Base-by-base conservation (phyloP, 2,329 filamentous ascomycete species). In the Phialemonium atrogriseum region DNA sequence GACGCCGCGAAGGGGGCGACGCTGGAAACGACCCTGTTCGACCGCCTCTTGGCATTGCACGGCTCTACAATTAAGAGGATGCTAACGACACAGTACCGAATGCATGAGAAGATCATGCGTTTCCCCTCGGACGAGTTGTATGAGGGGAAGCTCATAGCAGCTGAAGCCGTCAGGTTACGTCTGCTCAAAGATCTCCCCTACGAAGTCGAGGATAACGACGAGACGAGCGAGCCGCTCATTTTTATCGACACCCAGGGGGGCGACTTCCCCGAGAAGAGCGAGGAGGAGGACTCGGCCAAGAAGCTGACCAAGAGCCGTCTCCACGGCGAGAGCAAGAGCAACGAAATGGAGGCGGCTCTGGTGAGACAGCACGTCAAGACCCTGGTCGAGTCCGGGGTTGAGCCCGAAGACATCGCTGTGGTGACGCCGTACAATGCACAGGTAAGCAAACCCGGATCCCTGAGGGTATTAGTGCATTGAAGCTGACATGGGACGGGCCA, bases 211-310 rank as follows among this genome's bases (percentile, higher is more conserved):
- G 80, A 84, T 31, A 87, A 74, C 1, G 91, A 96, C 41, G 85
- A 98, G 47, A 96, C 89, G 0, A 72, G 59, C 28, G 86, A 94
- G 56, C 84, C 91, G 1, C 59, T 98, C 3, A 74, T 98, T 8
- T 96, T 96, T 57, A 93, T 86, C 54, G 91, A 98, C 51, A 98
- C 91, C 0, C 91, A 96, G 55, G 91, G 91, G 8, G 91, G 88
- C 0, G 84, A 93, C 48, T 95, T 89, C 38, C 78, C 83, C 0
- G 88, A 96, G 60, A 80, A 76, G 51, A 77, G 72, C 27, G 84
- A 93, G 46, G 84, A 87, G 10, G 77, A 81, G 15, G 77, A 77
- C 32, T 66, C 64, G 5, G 47, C 50, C 23, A 66, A 60, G 43
- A 70, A 64, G 41, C 57, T 54, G 4, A 67, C 55, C 5, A 69